Evolutionary conservation across 805 yeast genomes (phyloP), one percentile per base, ranked within the genome.

Genomic region (Candida suzukii): DNA sequence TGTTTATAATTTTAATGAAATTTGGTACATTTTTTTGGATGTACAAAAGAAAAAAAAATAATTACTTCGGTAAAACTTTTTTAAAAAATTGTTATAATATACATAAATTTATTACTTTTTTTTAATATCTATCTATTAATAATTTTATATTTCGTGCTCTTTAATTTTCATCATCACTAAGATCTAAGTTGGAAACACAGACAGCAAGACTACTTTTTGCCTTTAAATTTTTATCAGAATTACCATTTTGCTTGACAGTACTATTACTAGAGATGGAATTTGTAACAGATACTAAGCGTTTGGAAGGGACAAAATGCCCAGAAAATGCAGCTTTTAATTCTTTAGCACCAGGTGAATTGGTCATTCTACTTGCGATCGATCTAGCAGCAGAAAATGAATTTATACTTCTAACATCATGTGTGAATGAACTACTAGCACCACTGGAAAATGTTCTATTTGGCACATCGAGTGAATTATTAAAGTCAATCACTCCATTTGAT

Each of bases 311-410:
- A 11, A 29, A 29, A 18, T 13, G 37, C n/a, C 45, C 43, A 0
- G 55, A 41, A 32, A 61, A 47, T 14, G 55, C 56, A 16, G 61
- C 63, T 38, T 63, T 63, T 44, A 68, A 55, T 34, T 68, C 71
- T n/a, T 60, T 45, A 0, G 66, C 66, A 43, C 60, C 60, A 0
- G 68, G 67, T 1, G 63, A 46, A 33, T 50, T 51, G 5, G 48
- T 41, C 16, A 39, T 16, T 27, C 47, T 43, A n/a, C 43, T 41
- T 2, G 48, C 39, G n/a, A 33, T 42, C 16, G 53, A 49, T 17
- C 53, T 40, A 1, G 51, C 47, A 1, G 49, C 46, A 3, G 45
- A 22, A 9, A 22, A 30, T 24, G 37, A 32, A 22, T 14, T 30
- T 11, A 38, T 7, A 25, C 37, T 32, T 31, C 36, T 38, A 17